Evolutionary conservation across 164 flowering plant species (phyloP), one percentile per base, ranked within the genome.

Genomic region (Chimonanthus salicifolius): DNA sequence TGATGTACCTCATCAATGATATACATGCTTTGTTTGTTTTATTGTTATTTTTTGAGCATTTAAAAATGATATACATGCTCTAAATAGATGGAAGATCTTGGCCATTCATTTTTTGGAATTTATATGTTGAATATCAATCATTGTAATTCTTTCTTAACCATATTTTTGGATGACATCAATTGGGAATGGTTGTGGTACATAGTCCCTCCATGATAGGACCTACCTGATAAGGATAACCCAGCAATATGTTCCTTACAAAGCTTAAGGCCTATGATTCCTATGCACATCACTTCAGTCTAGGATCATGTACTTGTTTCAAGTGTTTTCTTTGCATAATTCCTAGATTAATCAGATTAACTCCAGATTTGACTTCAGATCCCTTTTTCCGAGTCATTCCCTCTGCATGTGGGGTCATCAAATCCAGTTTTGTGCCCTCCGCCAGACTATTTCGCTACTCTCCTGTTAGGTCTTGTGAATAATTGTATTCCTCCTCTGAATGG

Each of bases 321-420:
- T 4, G 44, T 9, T 43, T 45, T 47, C 10, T 74, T 63, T 62
- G 64, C 72, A 5, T 65, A 4, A 15, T 20, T 58, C 11, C 18
- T 76, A 65, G 45, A 15, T 74, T 62, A 46, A 46, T 71, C 62
- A 49, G 75, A 20, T 49, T 69, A 4, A 74, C 71, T 9, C 8
- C 10, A 18, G 45, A 62, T 79, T 74, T 80, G 33, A 18, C 68
- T 80, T 75, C 89, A 95, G 99, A 89, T 93, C 16, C 98, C 99
- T 46, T 90, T 95, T 80, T 92, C 98, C 9, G 98, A 93, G 78
- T 90, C 97, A 70, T 95, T 95, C 78, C 97, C 94, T 3, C 92
- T 88, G 83, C 92, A 87, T 71, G 81, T 95, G 66, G 78, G 85
- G 77, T 82, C 92, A 70, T 74, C 98, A 69, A 90, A 85, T 85